phyloP scores from a whole-genome alignment of 2,329 filamentous ascomycete species.

The Alternaria rosae region DNA sequence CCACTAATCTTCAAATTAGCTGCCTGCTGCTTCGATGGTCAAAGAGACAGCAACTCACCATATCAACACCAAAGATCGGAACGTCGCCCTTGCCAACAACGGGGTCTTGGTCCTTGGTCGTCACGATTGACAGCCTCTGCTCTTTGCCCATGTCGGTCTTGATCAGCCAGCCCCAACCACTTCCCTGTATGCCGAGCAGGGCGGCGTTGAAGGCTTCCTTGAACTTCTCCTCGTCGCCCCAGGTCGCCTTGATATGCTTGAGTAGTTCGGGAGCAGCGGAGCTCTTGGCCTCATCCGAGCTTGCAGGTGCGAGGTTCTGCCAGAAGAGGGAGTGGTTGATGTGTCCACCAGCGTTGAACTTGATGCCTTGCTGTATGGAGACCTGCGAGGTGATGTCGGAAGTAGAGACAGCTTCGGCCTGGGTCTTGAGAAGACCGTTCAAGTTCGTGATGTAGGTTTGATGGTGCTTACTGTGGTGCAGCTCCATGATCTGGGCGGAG shows the following conservation, averaged over 20 bases:
- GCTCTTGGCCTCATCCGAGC: constrained; percentile 64
- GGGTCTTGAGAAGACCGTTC: constrained; percentile 70
- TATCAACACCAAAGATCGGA: constrained; percentile 81
- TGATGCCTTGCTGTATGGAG: constrained; percentile 73
- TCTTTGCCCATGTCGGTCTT: constrained; percentile 65
- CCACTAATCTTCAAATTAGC: constrained; percentile 59
- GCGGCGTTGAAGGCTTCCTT: constrained; percentile 69
- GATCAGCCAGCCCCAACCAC: constrained; percentile 88
- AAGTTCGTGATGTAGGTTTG: constrained; percentile 80
- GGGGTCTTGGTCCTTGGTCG: constrained; percentile 87
- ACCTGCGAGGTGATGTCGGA: constrained; percentile 71
- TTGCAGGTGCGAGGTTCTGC: constrained; percentile 76
- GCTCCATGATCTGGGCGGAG: constrained; percentile 79
- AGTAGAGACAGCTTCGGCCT: constrained; percentile 63
- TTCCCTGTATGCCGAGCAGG: constrained; percentile 78
- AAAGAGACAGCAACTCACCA: constrained; percentile 50
- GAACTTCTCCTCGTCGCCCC: constrained; percentile 73
- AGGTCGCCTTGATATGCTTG: constrained; percentile 68
- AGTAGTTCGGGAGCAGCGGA: constrained; percentile 64
- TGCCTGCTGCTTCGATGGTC: too few species aligned
- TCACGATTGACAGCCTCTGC: constrained; percentile 69
- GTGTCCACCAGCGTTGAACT: constrained; percentile 91
- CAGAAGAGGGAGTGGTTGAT: constrained; percentile 95
- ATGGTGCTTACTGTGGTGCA: constrained; percentile 82
- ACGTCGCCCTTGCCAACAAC: constrained; percentile 67